Conservation (phyloP, 2,329 filamentous ascomycete species). For the Fonsecaea multimorphosa region DNA sequence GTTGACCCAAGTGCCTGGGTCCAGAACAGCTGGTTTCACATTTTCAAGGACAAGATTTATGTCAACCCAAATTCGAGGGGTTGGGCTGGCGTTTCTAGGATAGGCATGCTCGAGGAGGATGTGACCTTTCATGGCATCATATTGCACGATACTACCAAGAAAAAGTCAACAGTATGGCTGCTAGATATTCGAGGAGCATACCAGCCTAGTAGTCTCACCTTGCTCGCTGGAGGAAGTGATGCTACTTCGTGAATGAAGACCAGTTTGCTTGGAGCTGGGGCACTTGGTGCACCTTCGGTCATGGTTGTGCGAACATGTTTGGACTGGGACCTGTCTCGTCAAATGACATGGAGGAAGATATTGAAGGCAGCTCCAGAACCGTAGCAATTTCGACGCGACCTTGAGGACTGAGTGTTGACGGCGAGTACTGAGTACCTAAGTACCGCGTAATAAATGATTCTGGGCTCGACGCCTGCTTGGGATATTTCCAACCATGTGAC, state of each 20-base stretch:
- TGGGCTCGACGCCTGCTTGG: too few species aligned
- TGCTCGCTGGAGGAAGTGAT: constrained; percentile 63
- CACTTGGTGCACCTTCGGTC: constrained; percentile 22
- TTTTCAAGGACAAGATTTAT: constrained; percentile 72
- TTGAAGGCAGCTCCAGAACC: neutral
- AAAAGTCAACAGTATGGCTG: constrained; percentile 24
- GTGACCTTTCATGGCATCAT: constrained; percentile 63
- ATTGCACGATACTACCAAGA: constrained; percentile 55
- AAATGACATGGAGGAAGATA: neutral
- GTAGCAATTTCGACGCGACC: neutral
- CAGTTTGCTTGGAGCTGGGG: constrained; percentile 62
- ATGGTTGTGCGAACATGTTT: constrained; percentile 10
- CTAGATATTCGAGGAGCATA: constrained; percentile 54
- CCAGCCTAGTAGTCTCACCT: constrained; percentile 93
- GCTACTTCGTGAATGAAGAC: constrained; percentile 70
- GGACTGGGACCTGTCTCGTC: neutral
- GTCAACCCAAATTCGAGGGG: constrained; percentile 67
- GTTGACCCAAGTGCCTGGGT: constrained; percentile 83
- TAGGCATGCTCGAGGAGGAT: constrained; percentile 73
- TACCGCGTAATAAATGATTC: too few species aligned
- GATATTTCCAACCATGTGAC: constrained; percentile 14
- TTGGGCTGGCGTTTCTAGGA: constrained; percentile 49
- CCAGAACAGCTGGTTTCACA: constrained; percentile 66
- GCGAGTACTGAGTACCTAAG: too few species aligned
- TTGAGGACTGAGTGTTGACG: neutral